Percentiles rank a stretch among this genome's conserved stretches.
These are phyloP conservation scores for Cordyceps farinosa DNA, from an alignment of 2,329 filamentous ascomycete species.

Conservation along the genomic window DNA sequence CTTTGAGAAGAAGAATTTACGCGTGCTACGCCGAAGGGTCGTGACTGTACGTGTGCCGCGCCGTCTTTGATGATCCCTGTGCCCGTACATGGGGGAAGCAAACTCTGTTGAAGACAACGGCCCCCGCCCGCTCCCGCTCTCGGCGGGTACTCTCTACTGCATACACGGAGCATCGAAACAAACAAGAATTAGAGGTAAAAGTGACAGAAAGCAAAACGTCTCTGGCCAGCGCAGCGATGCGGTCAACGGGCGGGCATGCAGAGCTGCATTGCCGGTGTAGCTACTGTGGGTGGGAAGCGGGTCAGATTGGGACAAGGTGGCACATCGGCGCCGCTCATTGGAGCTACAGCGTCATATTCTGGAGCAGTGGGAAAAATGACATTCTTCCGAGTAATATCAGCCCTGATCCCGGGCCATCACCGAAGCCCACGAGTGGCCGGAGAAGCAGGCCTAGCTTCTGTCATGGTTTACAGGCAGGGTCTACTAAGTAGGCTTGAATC, in stretches of 20 bases:
- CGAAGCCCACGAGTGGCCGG: background rate
- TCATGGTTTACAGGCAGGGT: background rate
- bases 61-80: background rate
- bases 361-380: background rate
- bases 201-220: background rate
- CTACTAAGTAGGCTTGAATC: background rate
- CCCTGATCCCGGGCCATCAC: conserved; percentile 2
- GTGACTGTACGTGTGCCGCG: background rate
- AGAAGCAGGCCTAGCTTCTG: conserved; percentile 2
- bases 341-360: background rate
- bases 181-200: background rate
- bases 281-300: conserved; percentile 1
- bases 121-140: background rate
- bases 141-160: background rate
- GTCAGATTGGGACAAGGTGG: background rate
- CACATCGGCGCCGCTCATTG: background rate
- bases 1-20: background rate
- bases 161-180: background rate
- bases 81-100: background rate
- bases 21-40: background rate
- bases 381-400: background rate
- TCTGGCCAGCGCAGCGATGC: background rate
- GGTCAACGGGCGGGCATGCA: conserved; percentile 10
- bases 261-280: conserved; percentile 11
- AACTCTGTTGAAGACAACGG: background rate